Percentiles rank a stretch among this genome's conserved stretches.
Evolutionary conservation across 169 alveolate species (phyloP).

Genomic region (Plasmodium blacklocki): DNA sequence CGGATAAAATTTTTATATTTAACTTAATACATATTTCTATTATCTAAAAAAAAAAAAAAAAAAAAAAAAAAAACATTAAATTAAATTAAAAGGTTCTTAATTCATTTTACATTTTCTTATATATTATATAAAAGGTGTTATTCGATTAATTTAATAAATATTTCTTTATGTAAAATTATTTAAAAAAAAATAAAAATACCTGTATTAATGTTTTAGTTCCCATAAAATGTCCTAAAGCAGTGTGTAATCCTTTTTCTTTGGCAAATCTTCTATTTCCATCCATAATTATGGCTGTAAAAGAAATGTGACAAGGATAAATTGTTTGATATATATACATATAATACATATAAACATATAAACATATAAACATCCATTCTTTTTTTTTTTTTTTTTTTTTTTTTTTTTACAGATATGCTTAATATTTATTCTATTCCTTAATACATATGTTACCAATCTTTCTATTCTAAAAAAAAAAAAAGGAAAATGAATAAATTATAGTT

Average conservation of each 20-base stretch:
- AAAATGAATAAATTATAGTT: too few relatives aligned
- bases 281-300: conserved; percentile 90
- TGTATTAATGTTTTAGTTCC: conserved; percentile 80
- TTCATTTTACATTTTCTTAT: too few relatives aligned
- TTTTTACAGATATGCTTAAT: conserved; percentile 69
- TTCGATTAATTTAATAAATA: too few relatives aligned
- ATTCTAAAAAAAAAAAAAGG: conserved; percentile 27
- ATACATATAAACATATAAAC: not conserved
- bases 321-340: not conserved
- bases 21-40: conserved; percentile 82
- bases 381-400: conserved; percentile 24
- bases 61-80: not conserved
- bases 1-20: conserved; percentile 86
- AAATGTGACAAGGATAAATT: not conserved
- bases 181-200: conserved; percentile 26
- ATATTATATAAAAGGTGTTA: too few relatives aligned
- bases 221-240: conserved; percentile 83
- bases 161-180: not conserved
- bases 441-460: conserved; percentile 61
- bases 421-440: conserved; percentile 37
- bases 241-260: conserved; percentile 71
- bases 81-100: too few relatives aligned
- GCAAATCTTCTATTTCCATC: conserved; percentile 95
- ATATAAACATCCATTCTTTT: not conserved
- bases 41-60: conserved; percentile 75